Conservation (phyloP, 768 basidiomycete species). For the Filobasidium wieringae region DNA sequence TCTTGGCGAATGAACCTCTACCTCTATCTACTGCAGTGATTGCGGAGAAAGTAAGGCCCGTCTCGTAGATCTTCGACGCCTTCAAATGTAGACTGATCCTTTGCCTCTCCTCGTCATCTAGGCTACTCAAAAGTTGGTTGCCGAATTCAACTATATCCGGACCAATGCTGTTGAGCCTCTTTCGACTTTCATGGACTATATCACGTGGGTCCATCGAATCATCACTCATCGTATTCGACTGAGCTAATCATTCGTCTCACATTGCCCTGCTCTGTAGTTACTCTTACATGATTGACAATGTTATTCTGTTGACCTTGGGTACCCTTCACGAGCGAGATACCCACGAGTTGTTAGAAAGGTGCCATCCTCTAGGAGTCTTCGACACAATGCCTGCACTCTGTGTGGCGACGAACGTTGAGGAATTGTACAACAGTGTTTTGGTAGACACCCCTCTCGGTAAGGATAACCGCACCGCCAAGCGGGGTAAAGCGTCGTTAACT, state of each 20-base stretch:
- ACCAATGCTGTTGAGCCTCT: constrained; percentile 84
- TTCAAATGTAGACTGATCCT: too few relatives aligned
- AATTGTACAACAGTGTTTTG: constrained; percentile 88
- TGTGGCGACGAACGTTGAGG: constrained; percentile 96
- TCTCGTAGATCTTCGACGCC: too few relatives aligned
- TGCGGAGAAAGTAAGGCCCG: constrained; percentile 54
- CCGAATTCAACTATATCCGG: constrained; percentile 90
- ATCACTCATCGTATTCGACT: neutral
- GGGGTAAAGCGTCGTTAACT: neutral
- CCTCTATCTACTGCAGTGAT: constrained; percentile 90
- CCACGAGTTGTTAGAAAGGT: constrained; percentile 87
- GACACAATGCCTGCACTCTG: constrained; percentile 99
- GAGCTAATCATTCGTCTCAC: neutral
- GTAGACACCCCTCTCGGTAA: constrained; percentile 93
- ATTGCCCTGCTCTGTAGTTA: constrained; percentile 47
- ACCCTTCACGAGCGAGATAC: constrained; percentile 95
- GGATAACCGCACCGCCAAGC: constrained; percentile 25
- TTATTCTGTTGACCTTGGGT: constrained; percentile 91
- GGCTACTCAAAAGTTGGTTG: constrained; percentile 85
- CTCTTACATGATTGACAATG: constrained; percentile 99
- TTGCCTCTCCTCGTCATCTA: neutral
- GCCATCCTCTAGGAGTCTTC: constrained; percentile 92
- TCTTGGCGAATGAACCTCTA: constrained; percentile 88
- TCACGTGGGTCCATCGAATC: constrained; percentile 57
- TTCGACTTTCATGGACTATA: constrained; percentile 88